Percentiles rank a stretch among this genome's conserved stretches.
These are phyloP conservation scores for Leucocoprinus leucothites DNA, from an alignment of 768 basidiomycete species.

Conservation along the genomic window DNA sequence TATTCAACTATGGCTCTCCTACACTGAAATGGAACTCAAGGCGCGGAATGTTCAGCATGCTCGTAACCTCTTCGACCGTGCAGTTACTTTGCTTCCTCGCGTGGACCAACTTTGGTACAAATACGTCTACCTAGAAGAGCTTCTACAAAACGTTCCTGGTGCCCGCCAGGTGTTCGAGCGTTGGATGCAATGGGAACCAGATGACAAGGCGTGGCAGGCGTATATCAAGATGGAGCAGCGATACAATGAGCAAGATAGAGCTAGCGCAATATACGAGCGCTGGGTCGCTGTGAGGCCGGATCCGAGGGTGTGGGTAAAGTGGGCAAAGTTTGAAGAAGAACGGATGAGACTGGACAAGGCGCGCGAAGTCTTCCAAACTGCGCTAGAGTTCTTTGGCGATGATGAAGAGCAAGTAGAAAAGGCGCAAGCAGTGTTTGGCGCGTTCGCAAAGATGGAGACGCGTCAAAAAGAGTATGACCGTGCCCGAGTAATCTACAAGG, in stretches of 20 bases:
- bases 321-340: slow-evolving; percentile 88
- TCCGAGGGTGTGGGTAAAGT: slow-evolving; percentile 80
- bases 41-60: slow-evolving; percentile 97
- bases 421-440: slow-evolving; percentile 89
- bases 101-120: slow-evolving; percentile 99
- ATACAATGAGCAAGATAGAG: slow-evolving; percentile 88
- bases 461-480: slow-evolving; percentile 95
- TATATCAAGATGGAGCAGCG: slow-evolving; percentile 97
- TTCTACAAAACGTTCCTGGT: slow-evolving; percentile 93
- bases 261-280: slow-evolving; percentile 89
- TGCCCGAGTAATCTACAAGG: slow-evolving; percentile 96
- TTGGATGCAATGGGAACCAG: slow-evolving; percentile 99
- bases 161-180: slow-evolving; percentile 97
- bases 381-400: slow-evolving; percentile 86
- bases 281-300: slow-evolving; percentile 79
- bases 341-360: slow-evolving; percentile 70
- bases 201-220: slow-evolving; percentile 99
- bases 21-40: slow-evolving; percentile 98
- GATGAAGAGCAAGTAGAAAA: slow-evolving; percentile 93
- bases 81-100: slow-evolving; percentile 93
- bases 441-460: slow-evolving; percentile 97
- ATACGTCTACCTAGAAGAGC: slow-evolving; percentile 97
- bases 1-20: slow-evolving; percentile 89
- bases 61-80: slow-evolving; percentile 94
- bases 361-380: slow-evolving; percentile 86